Conservation (phyloP, 805 yeast genomes). For the Saturnispora gosingensis region DNA sequence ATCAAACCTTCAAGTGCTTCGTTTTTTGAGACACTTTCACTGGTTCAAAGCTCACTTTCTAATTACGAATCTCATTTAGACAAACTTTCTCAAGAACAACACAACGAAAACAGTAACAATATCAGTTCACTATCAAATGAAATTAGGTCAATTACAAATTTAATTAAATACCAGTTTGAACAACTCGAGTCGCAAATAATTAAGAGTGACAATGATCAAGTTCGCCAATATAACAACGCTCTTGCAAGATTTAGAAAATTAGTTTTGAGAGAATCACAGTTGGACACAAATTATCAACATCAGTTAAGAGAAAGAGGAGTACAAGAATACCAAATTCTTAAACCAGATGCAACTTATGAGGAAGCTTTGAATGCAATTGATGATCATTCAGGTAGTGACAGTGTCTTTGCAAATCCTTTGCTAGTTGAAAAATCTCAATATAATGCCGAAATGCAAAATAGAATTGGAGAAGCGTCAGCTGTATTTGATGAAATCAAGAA, state of each 20-base stretch:
- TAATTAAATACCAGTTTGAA: conserved; percentile 61
- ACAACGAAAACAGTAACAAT: background rate
- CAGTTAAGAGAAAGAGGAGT: conserved; percentile 49
- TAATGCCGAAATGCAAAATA: conserved; percentile 29
- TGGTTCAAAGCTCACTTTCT: background rate
- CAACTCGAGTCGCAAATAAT: conserved; percentile 53
- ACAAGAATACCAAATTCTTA: conserved; percentile 76
- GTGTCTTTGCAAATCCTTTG: conserved; percentile 84
- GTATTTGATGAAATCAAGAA: conserved; percentile 86
- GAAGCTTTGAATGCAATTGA: conserved; percentile 77
- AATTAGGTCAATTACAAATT: conserved; percentile 7
- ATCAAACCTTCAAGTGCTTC: background rate
- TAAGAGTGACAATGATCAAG: conserved; percentile 60
- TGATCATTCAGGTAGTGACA: conserved; percentile 62
- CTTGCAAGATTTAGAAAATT: conserved; percentile 72
- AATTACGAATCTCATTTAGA: conserved; percentile 6
- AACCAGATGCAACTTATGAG: conserved; percentile 68
- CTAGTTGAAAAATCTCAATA: conserved; percentile 33
- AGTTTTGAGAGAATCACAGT: conserved; percentile 71
- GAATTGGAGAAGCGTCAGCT: conserved; percentile 79
- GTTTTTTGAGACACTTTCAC: conserved; percentile 3
- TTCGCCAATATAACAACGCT: conserved; percentile 71
- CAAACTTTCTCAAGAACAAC: conserved; percentile 4
- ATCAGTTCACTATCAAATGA: background rate
- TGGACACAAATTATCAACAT: conserved; percentile 66